phyloP scores from a whole-genome alignment of 2,329 filamentous ascomycete genomes.

The Beauveria rudraprayagi region DNA sequence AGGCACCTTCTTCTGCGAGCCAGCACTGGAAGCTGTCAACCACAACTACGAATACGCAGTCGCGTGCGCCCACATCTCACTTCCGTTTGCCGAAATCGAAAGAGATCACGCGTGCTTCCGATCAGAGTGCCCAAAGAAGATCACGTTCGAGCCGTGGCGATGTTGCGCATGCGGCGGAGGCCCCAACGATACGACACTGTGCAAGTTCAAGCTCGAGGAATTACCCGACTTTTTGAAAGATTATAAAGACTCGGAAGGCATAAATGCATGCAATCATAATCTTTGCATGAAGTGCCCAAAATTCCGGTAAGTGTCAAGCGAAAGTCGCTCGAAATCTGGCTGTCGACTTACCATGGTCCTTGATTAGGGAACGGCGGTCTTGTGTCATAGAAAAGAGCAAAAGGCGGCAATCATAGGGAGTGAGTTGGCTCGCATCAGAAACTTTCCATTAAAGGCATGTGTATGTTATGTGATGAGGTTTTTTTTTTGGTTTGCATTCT shows the following conservation, averaged over 20 bases:
- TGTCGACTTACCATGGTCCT: neutral
- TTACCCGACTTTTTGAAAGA: neutral
- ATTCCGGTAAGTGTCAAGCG: neutral
- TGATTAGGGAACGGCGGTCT: neutral
- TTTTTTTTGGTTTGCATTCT: too few relatives aligned
- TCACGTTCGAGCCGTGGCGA: neutral
- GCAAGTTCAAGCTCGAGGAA: neutral
- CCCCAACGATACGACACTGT: neutral
- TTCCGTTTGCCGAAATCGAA: neutral
- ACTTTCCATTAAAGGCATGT: too few relatives aligned
- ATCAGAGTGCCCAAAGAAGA: neutral
- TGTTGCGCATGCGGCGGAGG: constrained; percentile 1
- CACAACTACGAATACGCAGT: neutral
- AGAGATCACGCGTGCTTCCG: neutral
- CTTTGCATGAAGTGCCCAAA: constrained; percentile 2
- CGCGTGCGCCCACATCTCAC: neutral
- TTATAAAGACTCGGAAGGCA: neutral
- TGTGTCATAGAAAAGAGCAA: neutral
- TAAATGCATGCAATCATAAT: neutral
- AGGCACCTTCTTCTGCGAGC: neutral
- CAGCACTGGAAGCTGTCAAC: neutral
- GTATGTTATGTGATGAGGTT: too few relatives aligned
- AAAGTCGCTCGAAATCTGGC: too few relatives aligned
- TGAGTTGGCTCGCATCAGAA: too few relatives aligned
- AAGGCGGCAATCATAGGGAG: neutral